phyloP scores from a whole-genome alignment of 306 rosid species.

The Dalbergia oliveri region DNA sequence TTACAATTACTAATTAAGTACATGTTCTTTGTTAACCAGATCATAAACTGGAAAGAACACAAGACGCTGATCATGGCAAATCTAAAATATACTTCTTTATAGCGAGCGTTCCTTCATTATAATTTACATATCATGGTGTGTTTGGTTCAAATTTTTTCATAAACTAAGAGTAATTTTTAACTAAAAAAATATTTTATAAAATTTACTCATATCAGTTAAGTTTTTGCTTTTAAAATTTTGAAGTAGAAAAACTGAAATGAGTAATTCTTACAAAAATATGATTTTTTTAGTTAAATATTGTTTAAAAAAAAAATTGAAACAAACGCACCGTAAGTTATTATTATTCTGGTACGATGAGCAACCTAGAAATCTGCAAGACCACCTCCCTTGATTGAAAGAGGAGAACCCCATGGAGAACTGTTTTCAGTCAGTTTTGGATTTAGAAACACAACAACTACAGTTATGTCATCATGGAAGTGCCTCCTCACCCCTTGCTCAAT shows the following conservation, averaged over 20 bases:
- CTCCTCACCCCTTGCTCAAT: conserved; percentile 83
- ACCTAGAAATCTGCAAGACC: conserved; percentile 33
- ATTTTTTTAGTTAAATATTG: no score
- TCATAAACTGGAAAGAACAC: conserved; percentile 28
- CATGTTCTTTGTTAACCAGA: conserved; percentile 17
- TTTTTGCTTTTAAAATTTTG: no score
- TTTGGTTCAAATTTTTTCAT: no score
- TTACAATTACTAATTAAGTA: not conserved
- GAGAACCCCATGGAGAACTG: conserved; percentile 49
- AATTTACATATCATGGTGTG: no score
- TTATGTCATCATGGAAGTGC: conserved; percentile 87
- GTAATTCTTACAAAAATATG: no score
- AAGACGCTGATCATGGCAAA: conserved; percentile 2
- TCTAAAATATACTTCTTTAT: conserved; percentile 22
- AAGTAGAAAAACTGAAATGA: no score
- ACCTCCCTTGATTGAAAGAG: conserved; percentile 73
- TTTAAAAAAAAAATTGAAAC: no score
- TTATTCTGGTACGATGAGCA: no score
- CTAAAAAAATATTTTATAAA: no score
- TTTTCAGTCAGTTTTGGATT: conserved; percentile 55
- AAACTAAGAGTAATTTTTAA: no score
- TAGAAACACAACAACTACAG: conserved; percentile 74
- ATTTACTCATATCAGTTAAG: no score
- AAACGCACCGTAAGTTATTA: no score
- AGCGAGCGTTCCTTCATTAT: not conserved